A percentile compares a stretch with the other conserved stretches of the same genome.
phyloP scores from a whole-genome alignment of 805 yeast species.

The Ogataea trehaloabstinens region DNA sequence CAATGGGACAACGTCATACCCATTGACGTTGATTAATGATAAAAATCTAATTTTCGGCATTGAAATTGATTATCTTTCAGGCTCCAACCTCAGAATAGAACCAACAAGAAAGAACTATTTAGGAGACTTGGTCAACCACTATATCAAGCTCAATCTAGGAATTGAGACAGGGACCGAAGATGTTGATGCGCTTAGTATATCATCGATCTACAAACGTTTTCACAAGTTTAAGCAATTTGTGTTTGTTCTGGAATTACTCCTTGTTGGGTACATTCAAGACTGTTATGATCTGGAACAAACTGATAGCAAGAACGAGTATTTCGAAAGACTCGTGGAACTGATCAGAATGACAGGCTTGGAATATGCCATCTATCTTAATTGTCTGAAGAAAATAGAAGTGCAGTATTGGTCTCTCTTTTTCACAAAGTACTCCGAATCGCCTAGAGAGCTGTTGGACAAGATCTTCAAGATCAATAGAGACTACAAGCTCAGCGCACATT shows the following conservation, averaged over 20 bases:
- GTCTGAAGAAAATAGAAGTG: constrained; percentile 53
- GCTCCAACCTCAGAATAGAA: constrained; percentile 26
- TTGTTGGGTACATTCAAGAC: constrained; percentile 38
- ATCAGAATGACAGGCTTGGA: constrained; percentile 31
- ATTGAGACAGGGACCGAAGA: constrained; percentile 12
- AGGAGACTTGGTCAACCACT: constrained; percentile 46
- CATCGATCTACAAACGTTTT: constrained; percentile 36
- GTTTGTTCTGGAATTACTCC: constrained; percentile 48
- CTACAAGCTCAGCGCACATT: constrained; percentile 50
- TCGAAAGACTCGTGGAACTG: constrained; percentile 30
- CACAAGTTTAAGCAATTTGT: constrained; percentile 40
- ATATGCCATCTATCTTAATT: constrained; percentile 44
- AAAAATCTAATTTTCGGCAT: constrained; percentile 50
- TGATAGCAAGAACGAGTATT: constrained; percentile 26
- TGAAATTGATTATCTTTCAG: constrained; percentile 39
- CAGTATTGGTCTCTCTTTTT: constrained; percentile 52
- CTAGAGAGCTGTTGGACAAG: constrained; percentile 42
- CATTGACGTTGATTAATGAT: constrained; percentile 43
- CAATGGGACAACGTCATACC: constrained; percentile 43
- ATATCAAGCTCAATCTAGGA: constrained; percentile 34
- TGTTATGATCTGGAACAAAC: constrained; percentile 31
- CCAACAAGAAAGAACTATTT: constrained; percentile 43
- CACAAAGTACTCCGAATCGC: constrained; percentile 38
- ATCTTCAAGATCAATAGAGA: constrained; percentile 35
- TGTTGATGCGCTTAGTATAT: constrained; percentile 25